phyloP scores from a whole-genome alignment of 495 filamentous ascomycete genomes.

The Apiosordaria backusii region DNA sequence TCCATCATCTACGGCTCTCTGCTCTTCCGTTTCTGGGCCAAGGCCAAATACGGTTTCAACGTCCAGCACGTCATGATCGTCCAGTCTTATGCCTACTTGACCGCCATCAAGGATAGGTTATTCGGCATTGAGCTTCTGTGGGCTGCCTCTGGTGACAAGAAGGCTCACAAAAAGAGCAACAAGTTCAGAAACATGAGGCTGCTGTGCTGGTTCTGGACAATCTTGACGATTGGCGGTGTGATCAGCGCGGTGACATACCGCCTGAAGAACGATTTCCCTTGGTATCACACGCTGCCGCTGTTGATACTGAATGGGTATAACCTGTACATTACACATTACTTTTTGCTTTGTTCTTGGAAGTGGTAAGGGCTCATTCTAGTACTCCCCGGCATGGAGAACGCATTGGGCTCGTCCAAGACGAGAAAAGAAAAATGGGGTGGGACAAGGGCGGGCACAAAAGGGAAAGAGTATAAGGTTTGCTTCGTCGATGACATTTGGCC shows the following conservation, averaged over 20 bases:
- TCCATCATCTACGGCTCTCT: conserved; percentile 33
- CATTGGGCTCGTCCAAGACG: too few relatives aligned
- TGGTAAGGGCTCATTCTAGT: too few relatives aligned
- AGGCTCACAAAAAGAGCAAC: conserved; percentile 33
- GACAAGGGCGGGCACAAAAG: neutral
- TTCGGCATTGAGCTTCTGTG: conserved; percentile 35
- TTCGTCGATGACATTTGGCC: neutral
- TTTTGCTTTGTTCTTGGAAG: conserved; percentile 28
- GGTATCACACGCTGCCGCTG: conserved; percentile 33
- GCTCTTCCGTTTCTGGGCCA: conserved; percentile 32
- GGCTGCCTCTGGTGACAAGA: conserved; percentile 35
- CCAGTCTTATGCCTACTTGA: conserved; percentile 35
- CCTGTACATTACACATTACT: conserved; percentile 31
- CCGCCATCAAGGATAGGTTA: conserved; percentile 34
- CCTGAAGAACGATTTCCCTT: conserved; percentile 20
- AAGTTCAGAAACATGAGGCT: conserved; percentile 36
- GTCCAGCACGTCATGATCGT: conserved; percentile 37
- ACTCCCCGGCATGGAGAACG: neutral
- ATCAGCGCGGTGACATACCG: conserved; percentile 26
- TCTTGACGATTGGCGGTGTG: conserved; percentile 23
- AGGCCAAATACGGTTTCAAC: conserved; percentile 35
- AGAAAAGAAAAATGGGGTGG: too few relatives aligned
- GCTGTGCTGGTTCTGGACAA: conserved; percentile 31
- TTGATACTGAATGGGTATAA: conserved; percentile 32
- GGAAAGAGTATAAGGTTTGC: neutral